phyloP scores from a whole-genome alignment of 345 rosid genomes.

The Sisymbrium altissimum region DNA sequence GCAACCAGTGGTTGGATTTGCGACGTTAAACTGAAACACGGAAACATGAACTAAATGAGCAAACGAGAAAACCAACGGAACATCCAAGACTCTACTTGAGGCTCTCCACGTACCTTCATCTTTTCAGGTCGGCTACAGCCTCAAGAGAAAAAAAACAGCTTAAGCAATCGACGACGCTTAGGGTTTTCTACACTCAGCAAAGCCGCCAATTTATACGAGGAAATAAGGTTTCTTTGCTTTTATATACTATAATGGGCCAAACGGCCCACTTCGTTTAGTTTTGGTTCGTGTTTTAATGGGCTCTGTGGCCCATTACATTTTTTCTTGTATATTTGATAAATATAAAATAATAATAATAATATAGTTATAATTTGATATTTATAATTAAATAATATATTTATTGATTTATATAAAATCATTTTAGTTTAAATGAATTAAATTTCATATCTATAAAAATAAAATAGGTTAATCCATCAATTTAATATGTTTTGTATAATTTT shows the following conservation, averaged over 20 bases:
- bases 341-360: no score
- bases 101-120: slow-evolving; percentile 17
- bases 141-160: slow-evolving; percentile 2
- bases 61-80: neutral
- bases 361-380: no score
- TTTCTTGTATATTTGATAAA: no score
- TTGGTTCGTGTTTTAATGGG: no score
- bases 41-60: neutral
- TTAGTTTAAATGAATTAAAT: no score
- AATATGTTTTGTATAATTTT: no score
- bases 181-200: neutral
- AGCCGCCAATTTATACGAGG: neutral
- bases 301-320: neutral
- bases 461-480: no score
- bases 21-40: slow-evolving; percentile 42
- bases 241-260: neutral
- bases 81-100: neutral
- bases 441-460: no score
- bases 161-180: neutral
- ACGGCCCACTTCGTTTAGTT: neutral
- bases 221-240: neutral
- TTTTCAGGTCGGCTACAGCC: neutral
- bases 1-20: slow-evolving; percentile 52
- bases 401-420: no score
- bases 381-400: no score